Percentiles rank a stretch among this genome's conserved stretches.
These are phyloP conservation scores for Dictyostelium intermedium DNA, from an alignment of 78 protist species.

Conservation along the genomic window DNA sequence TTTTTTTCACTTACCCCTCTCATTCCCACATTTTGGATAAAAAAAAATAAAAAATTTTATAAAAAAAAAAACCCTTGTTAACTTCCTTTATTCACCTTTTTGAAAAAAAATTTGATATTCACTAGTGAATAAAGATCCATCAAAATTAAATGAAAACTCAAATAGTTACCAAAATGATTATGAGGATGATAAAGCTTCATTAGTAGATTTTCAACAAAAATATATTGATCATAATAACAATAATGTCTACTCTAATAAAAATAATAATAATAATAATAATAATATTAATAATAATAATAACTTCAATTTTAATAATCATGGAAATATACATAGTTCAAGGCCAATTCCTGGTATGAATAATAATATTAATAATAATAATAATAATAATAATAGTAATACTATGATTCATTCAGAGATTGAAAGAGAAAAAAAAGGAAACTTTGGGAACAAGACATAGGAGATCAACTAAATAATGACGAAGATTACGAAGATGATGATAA, in stretches of 20 bases:
- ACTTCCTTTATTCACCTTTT: background rate
- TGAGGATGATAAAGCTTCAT: background rate
- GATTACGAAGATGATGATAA: background rate
- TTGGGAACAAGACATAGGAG: constrained; percentile 1
- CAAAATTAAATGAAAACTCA: background rate
- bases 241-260: background rate
- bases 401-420: constrained; percentile 31
- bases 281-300: too few relatives aligned
- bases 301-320: background rate
- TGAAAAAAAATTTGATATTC: too few relatives aligned
- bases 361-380: background rate
- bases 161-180: background rate
- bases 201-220: background rate
- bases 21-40: too few relatives aligned
- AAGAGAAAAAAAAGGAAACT: constrained; percentile 33
- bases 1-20: too few relatives aligned
- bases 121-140: background rate
- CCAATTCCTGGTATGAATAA: background rate
- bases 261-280: background rate
- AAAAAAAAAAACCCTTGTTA: background rate
- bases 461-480: background rate
- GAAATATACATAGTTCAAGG: background rate
- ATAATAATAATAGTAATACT: background rate
- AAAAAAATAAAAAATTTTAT: too few relatives aligned
- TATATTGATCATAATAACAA: background rate